These are phyloP conservation scores for Potentilla sterilis DNA, from an alignment of 306 rosid genomes.

Conservation along the genomic window DNA sequence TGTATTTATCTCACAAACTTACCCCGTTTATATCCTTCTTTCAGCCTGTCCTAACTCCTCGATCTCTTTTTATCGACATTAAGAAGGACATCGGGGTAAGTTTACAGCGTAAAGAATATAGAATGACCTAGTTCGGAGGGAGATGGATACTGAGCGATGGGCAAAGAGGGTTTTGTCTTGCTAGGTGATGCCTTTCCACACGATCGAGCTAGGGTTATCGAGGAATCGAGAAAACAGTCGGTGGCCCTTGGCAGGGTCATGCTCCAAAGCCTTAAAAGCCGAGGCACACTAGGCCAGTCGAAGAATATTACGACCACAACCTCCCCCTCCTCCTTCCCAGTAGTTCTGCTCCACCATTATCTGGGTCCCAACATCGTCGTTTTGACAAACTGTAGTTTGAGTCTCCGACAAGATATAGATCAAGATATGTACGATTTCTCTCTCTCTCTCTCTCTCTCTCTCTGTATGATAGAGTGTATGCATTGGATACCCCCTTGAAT, in stretches of 20 bases:
- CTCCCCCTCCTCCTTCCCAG: not conserved
- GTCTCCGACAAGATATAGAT: conserved; percentile 44
- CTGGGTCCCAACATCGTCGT: conserved; percentile 26
- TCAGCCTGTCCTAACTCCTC: no score
- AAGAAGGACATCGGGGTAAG: no score
- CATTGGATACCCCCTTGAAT: not conserved
- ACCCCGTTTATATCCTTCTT: no score
- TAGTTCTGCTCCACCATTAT: not conserved
- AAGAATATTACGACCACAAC: not conserved
- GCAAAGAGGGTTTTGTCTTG: not conserved
- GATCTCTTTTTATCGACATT: no score
- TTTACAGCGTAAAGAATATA: not conserved
- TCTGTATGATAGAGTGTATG: not conserved
- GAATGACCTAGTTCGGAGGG: not conserved
- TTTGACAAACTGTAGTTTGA: conserved; percentile 43
- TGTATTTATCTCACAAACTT: no score
- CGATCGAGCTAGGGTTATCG: not conserved
- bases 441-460: not conserved
- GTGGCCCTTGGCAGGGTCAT: not conserved
- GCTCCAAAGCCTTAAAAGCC: not conserved
- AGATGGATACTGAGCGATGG: not conserved
- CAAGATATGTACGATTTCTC: conserved; percentile 15
- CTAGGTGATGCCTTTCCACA: not conserved
- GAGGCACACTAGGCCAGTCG: not conserved
- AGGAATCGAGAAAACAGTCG: conserved; percentile 6